phyloP scores from a whole-genome alignment of 441 rosid genomes.

The Eutrema salsugineum region DNA sequence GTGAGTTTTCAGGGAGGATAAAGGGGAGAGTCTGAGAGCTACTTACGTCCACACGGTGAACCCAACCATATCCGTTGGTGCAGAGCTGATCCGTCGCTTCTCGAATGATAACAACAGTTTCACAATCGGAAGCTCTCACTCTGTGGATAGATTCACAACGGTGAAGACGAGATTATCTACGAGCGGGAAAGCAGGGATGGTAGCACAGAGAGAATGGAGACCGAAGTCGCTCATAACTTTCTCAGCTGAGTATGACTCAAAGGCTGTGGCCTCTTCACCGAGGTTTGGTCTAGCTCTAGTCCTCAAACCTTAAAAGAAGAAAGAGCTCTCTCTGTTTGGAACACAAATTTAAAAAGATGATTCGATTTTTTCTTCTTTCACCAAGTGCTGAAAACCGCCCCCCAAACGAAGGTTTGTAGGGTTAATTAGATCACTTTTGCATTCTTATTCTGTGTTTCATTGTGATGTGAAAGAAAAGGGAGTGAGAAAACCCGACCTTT shows the following conservation, averaged over 20 bases:
- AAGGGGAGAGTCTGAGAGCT: conserved; percentile 64
- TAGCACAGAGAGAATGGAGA: conserved; percentile 74
- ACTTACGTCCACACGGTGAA: conserved; percentile 63
- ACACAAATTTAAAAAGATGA: conserved; percentile 9
- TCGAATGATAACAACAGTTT: conserved; percentile 55
- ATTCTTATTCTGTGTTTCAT: neutral
- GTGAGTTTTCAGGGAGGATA: conserved; percentile 46
- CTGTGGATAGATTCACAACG: conserved; percentile 46
- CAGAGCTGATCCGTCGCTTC: conserved; percentile 68
- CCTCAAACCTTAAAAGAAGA: conserved; percentile 58
- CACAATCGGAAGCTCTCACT: conserved; percentile 62
- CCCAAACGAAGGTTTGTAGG: conserved; percentile 12
- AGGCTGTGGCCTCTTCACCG: conserved; percentile 49
- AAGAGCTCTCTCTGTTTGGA: neutral
- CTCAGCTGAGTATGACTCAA: conserved; percentile 70
- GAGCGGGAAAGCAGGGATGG: conserved; percentile 61
- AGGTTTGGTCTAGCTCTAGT: conserved; percentile 71
- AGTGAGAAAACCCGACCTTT: conserved; percentile 25
- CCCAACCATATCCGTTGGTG: conserved; percentile 56
- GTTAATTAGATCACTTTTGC: conserved; percentile 7
- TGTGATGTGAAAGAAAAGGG: conserved; percentile 23
- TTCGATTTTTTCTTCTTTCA: neutral
- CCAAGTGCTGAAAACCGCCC: neutral
- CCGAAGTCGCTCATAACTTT: conserved; percentile 63
- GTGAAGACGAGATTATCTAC: conserved; percentile 57